Base-by-base conservation (phyloP, 1,139 yeast genomes). In the Pichia sorboxylosa region DNA sequence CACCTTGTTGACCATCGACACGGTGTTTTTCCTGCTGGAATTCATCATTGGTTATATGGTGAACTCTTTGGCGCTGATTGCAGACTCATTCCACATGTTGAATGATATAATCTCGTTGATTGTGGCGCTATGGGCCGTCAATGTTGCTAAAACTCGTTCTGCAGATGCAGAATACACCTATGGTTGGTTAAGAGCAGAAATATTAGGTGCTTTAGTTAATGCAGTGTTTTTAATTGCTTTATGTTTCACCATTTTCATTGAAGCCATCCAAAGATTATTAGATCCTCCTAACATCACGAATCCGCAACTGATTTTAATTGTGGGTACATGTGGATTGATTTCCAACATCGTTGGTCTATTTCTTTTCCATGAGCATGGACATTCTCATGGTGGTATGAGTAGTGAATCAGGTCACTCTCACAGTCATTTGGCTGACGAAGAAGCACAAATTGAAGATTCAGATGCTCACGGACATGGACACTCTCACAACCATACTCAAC, bases 151-250 rank as follows among this genome's bases (percentile, higher is more conserved):
- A 49, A 75, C 72, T 31, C 70, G 77, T 49, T 76, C 80, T 15
- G 93, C 94, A 2, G 93, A 84, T 54, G 81, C 90, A 4, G 74
- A 73, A 40, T 87, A 82, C 57, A 87, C 96, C 4, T 87, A 87
- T 49, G 97, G 96, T 10, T 83, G 95, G 94, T 93, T 83, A 58
- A 68, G 96, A 50, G 97, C 96, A 6, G 97, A 83, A 59, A 87
- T 85, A 42, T 67, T 84, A 46, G 95, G 95, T 39, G 98, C 98
- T 4, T 65, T 90, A 40, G 71, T 90, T 45, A 90, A 90, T 51
- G 95, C 96, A 2, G 96, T 90, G 11, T 90, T 90, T 48, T 59
- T 90, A 43, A 64, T 90, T 42, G 98, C 97, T 0, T 66, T 90
- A 43, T 90, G 98, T 55, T 78, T 90, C 54, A 78, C 95, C 26